These are phyloP conservation scores for Hysterium pulicare DNA, from an alignment of 2,329 filamentous ascomycete genomes.

Conservation along the genomic window DNA sequence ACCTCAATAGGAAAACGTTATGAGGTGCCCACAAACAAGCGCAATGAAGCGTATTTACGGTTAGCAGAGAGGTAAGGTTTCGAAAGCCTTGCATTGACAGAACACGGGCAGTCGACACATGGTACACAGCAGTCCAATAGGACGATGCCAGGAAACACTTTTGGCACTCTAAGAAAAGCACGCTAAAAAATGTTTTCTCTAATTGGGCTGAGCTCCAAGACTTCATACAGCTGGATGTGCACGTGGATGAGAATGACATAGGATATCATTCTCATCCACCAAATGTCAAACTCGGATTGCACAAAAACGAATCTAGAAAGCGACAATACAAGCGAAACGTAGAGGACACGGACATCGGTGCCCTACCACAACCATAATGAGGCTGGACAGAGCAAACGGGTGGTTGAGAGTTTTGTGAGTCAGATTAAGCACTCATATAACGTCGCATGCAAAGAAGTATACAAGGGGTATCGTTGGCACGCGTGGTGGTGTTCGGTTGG, in stretches of 20 bases:
- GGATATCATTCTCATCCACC: conserved; percentile 8
- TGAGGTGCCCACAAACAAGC: conserved; percentile 27
- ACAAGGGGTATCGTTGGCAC: conserved; percentile 14
- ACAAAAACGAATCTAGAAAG: conserved; percentile 11
- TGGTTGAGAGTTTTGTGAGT: conserved; percentile 7
- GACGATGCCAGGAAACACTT: conserved; percentile 26
- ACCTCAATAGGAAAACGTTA: conserved; percentile 29
- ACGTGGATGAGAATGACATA: conserved; percentile 20
- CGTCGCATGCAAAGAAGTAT: conserved; percentile 19
- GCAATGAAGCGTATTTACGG: conserved; percentile 35
- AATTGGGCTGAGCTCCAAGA: conserved; percentile 21
- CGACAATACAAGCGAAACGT: conserved; percentile 10
- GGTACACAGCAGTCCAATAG: conserved; percentile 32
- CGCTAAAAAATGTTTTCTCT: conserved; percentile 33
- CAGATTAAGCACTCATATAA: not conserved
- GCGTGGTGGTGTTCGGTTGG: conserved; percentile 34
- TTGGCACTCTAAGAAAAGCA: conserved; percentile 28
- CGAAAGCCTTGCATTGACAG: conserved; percentile 26
- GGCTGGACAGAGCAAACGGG: conserved; percentile 9
- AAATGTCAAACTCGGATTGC: conserved; percentile 15
- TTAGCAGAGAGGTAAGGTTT: conserved; percentile 22
- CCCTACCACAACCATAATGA: conserved; percentile 3
- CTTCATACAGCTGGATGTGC: conserved; percentile 16
- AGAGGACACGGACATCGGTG: not conserved
- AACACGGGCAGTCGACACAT: conserved; percentile 26